Conservation (phyloP, 306 rosid species). For the Fagus sylvatica region DNA sequence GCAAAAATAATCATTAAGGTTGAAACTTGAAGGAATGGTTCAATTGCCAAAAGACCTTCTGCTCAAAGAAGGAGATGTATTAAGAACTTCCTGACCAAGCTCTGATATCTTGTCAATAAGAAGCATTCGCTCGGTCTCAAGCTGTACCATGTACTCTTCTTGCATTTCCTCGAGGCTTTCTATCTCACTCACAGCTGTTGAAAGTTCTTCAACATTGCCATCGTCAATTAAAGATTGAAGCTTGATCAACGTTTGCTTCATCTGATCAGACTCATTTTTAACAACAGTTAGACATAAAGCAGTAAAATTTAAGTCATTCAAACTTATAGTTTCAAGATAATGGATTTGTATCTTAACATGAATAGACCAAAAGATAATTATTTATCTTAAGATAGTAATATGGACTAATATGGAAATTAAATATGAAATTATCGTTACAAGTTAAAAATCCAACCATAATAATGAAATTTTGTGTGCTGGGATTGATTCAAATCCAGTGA, state of each 20-base stretch:
- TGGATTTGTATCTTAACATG: not conserved
- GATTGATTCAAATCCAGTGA: not conserved
- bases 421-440: too few species aligned
- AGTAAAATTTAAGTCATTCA: not conserved
- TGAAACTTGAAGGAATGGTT: conserved; percentile 3
- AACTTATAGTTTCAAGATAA: not conserved
- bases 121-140: conserved; percentile 85
- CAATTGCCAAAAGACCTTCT: conserved; percentile 42
- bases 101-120: conserved; percentile 81
- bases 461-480: too few species aligned
- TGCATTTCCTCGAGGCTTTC: conserved; percentile 73
- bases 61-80: conserved; percentile 58
- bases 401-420: not conserved
- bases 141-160: conserved; percentile 66
- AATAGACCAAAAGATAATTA: not conserved
- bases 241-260: conserved; percentile 69
- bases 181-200: conserved; percentile 59
- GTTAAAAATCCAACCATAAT: too few species aligned
- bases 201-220: conserved; percentile 64
- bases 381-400: not conserved
- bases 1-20: not conserved
- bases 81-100: conserved; percentile 71
- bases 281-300: conserved; percentile 11
- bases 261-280: conserved; percentile 47
- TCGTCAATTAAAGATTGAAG: conserved; percentile 59